Percentiles rank a stretch among this genome's conserved stretches.
phyloP scores from a whole-genome alignment of 805 yeast species.

The Candida koratica region DNA sequence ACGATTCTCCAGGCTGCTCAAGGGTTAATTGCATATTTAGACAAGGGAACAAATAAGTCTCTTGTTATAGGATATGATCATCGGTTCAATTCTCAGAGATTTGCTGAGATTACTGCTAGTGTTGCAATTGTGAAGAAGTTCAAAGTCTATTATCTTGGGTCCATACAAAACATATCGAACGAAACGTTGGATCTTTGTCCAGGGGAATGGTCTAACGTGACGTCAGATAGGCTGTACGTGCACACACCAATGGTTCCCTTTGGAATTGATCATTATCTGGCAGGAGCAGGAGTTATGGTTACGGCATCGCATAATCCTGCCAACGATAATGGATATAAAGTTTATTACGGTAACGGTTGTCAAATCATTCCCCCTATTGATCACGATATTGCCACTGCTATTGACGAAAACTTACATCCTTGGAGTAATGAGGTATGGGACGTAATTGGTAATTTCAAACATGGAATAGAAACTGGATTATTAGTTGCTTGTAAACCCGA shows the following conservation, averaged over 20 bases:
- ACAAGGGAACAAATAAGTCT: conserved; percentile 19
- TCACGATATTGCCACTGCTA: conserved; percentile 59
- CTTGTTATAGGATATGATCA: conserved; percentile 92
- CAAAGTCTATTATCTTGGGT: conserved; percentile 60
- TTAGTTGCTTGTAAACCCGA: conserved; percentile 42
- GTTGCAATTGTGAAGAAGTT: conserved; percentile 69
- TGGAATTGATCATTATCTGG: conserved; percentile 57
- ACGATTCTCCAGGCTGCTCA: conserved; percentile 90
- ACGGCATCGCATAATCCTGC: conserved; percentile 89
- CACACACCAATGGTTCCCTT: conserved; percentile 95
- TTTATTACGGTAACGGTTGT: conserved; percentile 89
- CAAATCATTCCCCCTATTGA: conserved; percentile 96
- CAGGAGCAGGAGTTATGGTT: conserved; percentile 86
- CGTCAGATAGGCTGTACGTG: conserved; percentile 24
- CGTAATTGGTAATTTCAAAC: conserved; percentile 31
- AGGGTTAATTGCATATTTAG: conserved; percentile 58
- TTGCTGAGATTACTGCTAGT: conserved; percentile 75
- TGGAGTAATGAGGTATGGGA: conserved; percentile 51
- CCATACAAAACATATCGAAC: conserved; percentile 23
- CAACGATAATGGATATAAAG: conserved; percentile 89
- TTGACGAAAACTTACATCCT: conserved; percentile 59
- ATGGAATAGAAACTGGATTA: conserved; percentile 20
- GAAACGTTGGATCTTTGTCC: conserved; percentile 18
- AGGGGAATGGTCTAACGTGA: neutral
- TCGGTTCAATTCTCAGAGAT: conserved; percentile 70